Evolutionary conservation across 495 filamentous ascomycete genomes (phyloP).

Genomic region (Sporormia fimetaria): DNA sequence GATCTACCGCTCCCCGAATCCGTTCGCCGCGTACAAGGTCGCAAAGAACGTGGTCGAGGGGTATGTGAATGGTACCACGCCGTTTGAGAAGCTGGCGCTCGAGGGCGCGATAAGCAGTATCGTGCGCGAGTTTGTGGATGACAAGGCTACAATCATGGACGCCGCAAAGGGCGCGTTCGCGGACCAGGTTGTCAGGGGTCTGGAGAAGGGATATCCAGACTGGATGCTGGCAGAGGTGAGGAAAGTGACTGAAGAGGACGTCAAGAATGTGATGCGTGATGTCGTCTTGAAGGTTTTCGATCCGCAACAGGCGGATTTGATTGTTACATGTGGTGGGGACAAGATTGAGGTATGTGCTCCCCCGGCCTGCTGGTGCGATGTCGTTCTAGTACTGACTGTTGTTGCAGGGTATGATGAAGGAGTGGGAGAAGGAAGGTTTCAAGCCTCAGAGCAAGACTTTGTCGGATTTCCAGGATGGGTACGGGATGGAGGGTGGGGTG

Average conservation of each 20-base stretch:
- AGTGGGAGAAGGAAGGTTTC: slow-evolving; percentile 65
- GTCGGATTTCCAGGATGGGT: slow-evolving; percentile 78
- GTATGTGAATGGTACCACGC: slow-evolving; percentile 46
- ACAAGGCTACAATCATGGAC: slow-evolving; percentile 67
- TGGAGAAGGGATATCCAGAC: slow-evolving; percentile 69
- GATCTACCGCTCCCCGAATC: slow-evolving; percentile 82
- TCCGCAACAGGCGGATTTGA: slow-evolving; percentile 63
- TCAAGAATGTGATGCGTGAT: slow-evolving; percentile 61
- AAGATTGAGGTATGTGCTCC: slow-evolving; percentile 61
- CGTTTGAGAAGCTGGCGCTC: slow-evolving; percentile 68
- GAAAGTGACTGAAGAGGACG: slow-evolving; percentile 61
- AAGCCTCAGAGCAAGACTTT: slow-evolving; percentile 62
- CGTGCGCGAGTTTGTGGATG: slow-evolving; percentile 71
- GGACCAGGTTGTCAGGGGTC: slow-evolving; percentile 60
- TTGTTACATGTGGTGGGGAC: slow-evolving; percentile 77
- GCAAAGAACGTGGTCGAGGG: slow-evolving; percentile 63
- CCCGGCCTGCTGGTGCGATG: slow-evolving; percentile 1
- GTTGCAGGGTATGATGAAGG: slow-evolving; percentile 53
- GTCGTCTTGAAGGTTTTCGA: slow-evolving; percentile 69
- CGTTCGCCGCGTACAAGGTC: slow-evolving; percentile 72
- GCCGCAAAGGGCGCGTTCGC: slow-evolving; percentile 77
- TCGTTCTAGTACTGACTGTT: neutral
- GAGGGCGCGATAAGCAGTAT: slow-evolving; percentile 86
- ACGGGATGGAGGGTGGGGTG: slow-evolving; percentile 64
- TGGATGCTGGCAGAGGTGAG: slow-evolving; percentile 66